These are phyloP conservation scores for Fusarium concolor DNA, from an alignment of 2,329 filamentous ascomycete species.

Conservation along the genomic window DNA sequence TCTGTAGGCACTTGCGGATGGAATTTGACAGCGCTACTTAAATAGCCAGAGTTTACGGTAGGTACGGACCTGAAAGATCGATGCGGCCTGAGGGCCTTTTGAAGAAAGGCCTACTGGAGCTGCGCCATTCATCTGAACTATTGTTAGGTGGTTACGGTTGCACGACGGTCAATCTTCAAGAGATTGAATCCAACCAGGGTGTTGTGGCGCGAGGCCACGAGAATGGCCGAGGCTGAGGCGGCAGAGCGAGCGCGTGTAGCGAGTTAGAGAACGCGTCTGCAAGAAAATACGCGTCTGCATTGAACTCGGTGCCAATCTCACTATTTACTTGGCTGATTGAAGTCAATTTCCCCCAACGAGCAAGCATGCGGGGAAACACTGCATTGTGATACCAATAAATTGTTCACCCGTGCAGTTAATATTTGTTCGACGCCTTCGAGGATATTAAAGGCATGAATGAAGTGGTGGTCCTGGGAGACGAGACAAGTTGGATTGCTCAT, in stretches of 20 bases:
- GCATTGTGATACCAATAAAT: conserved; percentile 20
- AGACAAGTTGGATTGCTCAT: conserved; percentile 37
- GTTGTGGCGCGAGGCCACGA: conserved; percentile 34
- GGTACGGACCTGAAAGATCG: not conserved
- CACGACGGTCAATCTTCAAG: not conserved
- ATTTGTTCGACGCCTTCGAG: conserved; percentile 13
- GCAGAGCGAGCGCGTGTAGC: conserved; percentile 16
- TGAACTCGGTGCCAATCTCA: conserved; percentile 8
- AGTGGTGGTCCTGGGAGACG: conserved; percentile 24
- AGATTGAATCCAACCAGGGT: not conserved
- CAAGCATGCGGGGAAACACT: conserved; percentile 4
- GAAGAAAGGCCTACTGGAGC: not conserved
- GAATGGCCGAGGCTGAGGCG: conserved; percentile 28
- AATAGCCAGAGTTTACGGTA: conserved; percentile 14
- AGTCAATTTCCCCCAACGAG: not conserved
- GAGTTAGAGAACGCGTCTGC: conserved; percentile 26
- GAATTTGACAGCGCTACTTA: conserved; percentile 29
- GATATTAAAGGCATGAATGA: conserved; percentile 26
- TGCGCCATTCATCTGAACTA: conserved; percentile 13
- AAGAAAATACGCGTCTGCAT: conserved; percentile 25
- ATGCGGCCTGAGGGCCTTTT: conserved; percentile 4
- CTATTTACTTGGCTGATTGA: conserved; percentile 30
- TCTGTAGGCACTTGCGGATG: conserved; percentile 11
- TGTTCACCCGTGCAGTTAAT: conserved; percentile 19
- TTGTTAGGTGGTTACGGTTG: conserved; percentile 5